phyloP scores from a whole-genome alignment of 192 early-diverging fungal species.

The Entomortierella chlamydospora region DNA sequence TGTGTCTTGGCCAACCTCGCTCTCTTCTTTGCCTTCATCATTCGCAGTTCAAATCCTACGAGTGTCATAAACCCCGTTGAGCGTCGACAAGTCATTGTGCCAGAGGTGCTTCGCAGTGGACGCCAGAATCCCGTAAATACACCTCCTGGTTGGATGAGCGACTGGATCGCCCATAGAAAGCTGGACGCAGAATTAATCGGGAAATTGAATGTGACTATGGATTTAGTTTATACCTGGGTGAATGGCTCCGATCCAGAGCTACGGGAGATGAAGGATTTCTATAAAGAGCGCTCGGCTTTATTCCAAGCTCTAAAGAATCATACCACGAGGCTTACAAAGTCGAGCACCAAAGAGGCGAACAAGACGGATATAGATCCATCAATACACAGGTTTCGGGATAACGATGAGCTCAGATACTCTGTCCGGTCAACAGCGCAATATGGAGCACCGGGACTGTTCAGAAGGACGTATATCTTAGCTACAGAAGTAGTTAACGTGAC shows the following conservation, averaged over 20 bases:
- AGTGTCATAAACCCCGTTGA: no score
- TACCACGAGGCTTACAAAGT: neutral
- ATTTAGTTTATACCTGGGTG: conserved; percentile 59
- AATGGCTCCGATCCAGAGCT: conserved; percentile 46
- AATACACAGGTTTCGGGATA: conserved; percentile 41
- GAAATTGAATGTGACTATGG: conserved; percentile 6
- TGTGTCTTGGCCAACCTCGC: conserved; percentile 13
- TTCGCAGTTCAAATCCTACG: neutral
- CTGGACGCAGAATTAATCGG: neutral
- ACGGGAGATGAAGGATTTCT: conserved; percentile 15
- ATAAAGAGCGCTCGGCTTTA: conserved; percentile 10
- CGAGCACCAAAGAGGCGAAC: neutral
- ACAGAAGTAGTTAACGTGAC: conserved; percentile 16
- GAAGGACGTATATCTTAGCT: conserved; percentile 36
- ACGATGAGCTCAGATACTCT: conserved; percentile 52
- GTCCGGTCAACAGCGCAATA: conserved; percentile 47
- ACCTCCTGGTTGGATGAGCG: neutral
- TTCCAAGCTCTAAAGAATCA: conserved; percentile 1
- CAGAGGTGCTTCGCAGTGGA: neutral
- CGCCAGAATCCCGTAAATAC: neutral
- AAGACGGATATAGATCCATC: conserved; percentile 1
- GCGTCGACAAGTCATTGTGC: neutral
- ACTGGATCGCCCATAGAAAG: conserved; percentile 6
- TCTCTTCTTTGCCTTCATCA: neutral
- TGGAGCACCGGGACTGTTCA: conserved; percentile 6